Base-by-base conservation (phyloP, 495 filamentous ascomycete genomes). In the Aspergillus taichungensis region DNA sequence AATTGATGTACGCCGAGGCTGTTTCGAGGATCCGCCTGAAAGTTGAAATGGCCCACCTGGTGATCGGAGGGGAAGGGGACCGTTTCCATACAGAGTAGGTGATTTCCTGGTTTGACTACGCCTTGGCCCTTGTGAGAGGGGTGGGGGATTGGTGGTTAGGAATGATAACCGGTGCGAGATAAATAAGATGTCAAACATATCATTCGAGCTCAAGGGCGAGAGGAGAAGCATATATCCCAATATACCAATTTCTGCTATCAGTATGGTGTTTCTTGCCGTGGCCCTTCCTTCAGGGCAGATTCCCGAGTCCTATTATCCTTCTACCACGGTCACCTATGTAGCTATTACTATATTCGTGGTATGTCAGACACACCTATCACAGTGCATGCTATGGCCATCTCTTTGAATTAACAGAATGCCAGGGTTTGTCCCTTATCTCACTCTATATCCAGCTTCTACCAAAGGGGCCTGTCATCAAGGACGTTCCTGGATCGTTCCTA, bases 391-490 rank as follows among this genome's bases (percentile, higher is more conserved):
- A 30, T 24, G 18, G 18, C 4, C 18, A 24, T 24, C 4, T 24
- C 18, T 1, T 24, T 24, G 18, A 24, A 24, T 24, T 24, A 24
- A 24, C 18, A 24, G 1, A 4, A 24, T 27, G 11, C 30, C 35
- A 67, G 57, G 48, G 50, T n/a, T 40, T 49, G 8, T 47, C 34
- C 14, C 36, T 53, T 12, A 6, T 54, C 6, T 41, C 56, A 7
- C 24, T 60, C 0, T 43, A 46, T 12, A 30, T 60, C 5, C 43
- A 54, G 31, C 24, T 48, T 2, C 14, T 44, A 6, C 48, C 49
- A 7, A 54, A 54, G 35, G 49, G 49, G 0, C 57, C 57, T 1
- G 34, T 39, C 33, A 56, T 56, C 30, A 50, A 54, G 30, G 51
- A 45, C 0, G 53, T 54, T 7, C 45, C 46, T 4, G 57, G 57